A percentile compares a stretch with the other conserved stretches of the same genome.
These are phyloP conservation scores for Dendrobium officinale DNA, from an alignment of 106 monocot genomes.

Conservation along the genomic window DNA sequence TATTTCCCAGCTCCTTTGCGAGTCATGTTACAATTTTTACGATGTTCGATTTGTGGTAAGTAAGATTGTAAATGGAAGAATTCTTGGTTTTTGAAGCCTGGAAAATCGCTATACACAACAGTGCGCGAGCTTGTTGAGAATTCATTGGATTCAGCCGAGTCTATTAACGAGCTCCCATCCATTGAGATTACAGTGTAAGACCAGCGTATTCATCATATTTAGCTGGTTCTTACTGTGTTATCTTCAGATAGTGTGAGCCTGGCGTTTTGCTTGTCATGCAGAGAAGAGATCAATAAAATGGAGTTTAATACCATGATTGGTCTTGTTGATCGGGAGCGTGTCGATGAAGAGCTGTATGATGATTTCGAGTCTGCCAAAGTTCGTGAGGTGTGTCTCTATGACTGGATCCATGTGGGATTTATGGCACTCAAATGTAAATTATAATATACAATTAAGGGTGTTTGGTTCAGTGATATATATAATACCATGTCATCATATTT, in stretches of 20 bases:
- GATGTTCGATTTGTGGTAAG: neutral
- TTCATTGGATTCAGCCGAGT: slow-evolving; percentile 92
- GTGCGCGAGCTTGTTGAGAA: slow-evolving; percentile 93
- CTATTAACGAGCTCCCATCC: slow-evolving; percentile 76
- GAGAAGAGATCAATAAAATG: slow-evolving; percentile 86
- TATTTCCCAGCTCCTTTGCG: neutral
- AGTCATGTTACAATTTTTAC: neutral
- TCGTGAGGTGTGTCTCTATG: slow-evolving; percentile 65
- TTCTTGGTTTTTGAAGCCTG: slow-evolving; percentile 45
- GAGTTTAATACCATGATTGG: slow-evolving; percentile 97
- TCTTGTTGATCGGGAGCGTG: slow-evolving; percentile 76
- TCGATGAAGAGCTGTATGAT: slow-evolving; percentile 84
- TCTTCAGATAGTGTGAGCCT: neutral
- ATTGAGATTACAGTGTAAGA: slow-evolving; percentile 85
- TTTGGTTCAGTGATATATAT: neutral
- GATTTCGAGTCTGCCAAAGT: slow-evolving; percentile 92
- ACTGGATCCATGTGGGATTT: neutral
- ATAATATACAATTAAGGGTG: neutral
- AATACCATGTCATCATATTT: too few relatives aligned
- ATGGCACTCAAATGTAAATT: neutral
- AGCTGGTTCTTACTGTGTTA: neutral
- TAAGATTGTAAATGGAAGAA: neutral
- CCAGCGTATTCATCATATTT: neutral
- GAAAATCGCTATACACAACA: slow-evolving; percentile 92
- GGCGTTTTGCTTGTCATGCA: slow-evolving; percentile 16